phyloP scores from a whole-genome alignment of 768 basidiomycete species.

The Leccinum sublutescens region DNA sequence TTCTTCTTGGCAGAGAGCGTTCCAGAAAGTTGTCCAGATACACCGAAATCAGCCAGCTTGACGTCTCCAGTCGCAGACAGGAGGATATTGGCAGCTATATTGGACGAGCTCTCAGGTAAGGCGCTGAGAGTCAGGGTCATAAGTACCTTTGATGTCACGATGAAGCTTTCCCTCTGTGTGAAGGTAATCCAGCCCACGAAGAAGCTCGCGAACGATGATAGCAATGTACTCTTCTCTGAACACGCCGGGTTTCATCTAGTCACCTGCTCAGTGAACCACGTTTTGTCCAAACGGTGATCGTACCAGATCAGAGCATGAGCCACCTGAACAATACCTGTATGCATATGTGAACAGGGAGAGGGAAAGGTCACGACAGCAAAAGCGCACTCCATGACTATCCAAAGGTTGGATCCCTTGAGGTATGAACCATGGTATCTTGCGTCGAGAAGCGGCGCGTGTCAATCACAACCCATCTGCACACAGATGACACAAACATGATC shows the following conservation, averaged over 20 bases:
- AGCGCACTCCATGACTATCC: constrained; percentile 97
- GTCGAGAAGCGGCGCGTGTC: constrained; percentile 27
- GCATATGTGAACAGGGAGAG: constrained; percentile 9
- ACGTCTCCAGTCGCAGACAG: constrained; percentile 92
- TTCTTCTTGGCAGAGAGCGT: constrained; percentile 85
- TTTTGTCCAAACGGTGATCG: constrained; percentile 26
- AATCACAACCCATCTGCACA: constrained; percentile 34
- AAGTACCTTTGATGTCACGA: constrained; percentile 94
- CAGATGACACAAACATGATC: constrained; percentile 23
- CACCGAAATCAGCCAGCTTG: constrained; percentile 98
- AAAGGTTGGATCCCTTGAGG: constrained; percentile 92
- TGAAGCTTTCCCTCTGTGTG: constrained; percentile 93
- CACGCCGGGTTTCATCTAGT: constrained; percentile 96
- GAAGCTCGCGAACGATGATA: constrained; percentile 89
- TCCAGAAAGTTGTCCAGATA: constrained; percentile 94
- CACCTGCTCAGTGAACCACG: constrained; percentile 9
- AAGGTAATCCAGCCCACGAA: constrained; percentile 91
- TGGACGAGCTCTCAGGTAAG: background rate
- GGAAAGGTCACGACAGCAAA: background rate
- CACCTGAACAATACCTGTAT: constrained; percentile 90
- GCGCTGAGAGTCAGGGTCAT: background rate
- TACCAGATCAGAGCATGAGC: constrained; percentile 96
- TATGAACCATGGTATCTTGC: constrained; percentile 91
- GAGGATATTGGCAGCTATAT: constrained; percentile 87
- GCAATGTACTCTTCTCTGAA: constrained; percentile 99